A percentile compares a stretch with the other conserved stretches of the same genome.
These are phyloP conservation scores for Hymenoscyphus linearis DNA, from an alignment of 2,329 filamentous ascomycete species.

Conservation along the genomic window DNA sequence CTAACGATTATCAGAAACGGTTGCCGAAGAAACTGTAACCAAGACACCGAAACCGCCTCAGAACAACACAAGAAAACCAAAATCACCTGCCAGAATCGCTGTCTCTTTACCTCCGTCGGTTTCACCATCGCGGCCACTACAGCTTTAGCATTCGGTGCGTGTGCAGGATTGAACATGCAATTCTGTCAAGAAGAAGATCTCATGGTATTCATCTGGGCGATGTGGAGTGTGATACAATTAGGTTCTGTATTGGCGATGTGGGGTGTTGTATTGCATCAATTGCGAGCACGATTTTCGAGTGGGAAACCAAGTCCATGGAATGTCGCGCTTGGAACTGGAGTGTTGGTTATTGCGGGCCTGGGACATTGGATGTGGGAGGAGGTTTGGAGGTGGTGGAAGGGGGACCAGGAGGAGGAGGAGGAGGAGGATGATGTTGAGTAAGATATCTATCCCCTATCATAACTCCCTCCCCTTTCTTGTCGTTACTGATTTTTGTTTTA, in stretches of 20 bases:
- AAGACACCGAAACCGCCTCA: neutral
- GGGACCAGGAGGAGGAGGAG: neutral
- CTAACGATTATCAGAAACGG: neutral
- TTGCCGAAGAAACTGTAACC: neutral
- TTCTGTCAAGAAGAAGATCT: slow-evolving; percentile 55
- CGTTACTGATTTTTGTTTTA: too few relatives aligned
- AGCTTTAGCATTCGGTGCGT: slow-evolving; percentile 46
- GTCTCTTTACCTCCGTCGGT: neutral
- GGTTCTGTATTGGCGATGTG: slow-evolving; percentile 52
- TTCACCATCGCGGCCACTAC: neutral
- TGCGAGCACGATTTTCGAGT: neutral
- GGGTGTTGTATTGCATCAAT: slow-evolving; percentile 44
- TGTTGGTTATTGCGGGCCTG: neutral
- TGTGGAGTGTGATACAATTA: slow-evolving; percentile 46
- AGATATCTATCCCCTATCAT: neutral
- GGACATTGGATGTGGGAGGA: neutral
- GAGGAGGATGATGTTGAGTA: neutral
- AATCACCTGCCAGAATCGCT: neutral
- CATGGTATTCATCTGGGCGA: slow-evolving; percentile 34
- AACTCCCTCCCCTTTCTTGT: too few relatives aligned
- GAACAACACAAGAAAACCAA: neutral
- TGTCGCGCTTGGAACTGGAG: neutral
- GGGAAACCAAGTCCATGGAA: neutral
- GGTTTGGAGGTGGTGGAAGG: neutral
- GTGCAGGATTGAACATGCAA: slow-evolving; percentile 21